phyloP scores from a whole-genome alignment of 2,329 filamentous ascomycete genomes.

The Nemania sp. region DNA sequence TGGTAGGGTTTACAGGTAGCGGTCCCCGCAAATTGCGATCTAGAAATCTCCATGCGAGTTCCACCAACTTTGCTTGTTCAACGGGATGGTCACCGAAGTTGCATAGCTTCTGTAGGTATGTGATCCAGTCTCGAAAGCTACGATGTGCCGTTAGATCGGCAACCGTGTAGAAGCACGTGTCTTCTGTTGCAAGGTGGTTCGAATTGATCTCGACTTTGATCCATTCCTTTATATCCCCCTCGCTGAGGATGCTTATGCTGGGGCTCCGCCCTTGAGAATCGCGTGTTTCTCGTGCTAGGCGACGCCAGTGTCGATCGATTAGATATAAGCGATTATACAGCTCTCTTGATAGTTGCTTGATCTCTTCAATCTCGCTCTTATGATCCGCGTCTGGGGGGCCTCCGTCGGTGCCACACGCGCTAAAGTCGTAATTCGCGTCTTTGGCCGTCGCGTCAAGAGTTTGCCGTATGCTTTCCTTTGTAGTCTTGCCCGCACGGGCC shows the following conservation, averaged over 20 bases:
- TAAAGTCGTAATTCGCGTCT: slow-evolving; percentile 33
- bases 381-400: slow-evolving; percentile 14
- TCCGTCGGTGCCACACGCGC: slow-evolving; percentile 1
- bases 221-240: slow-evolving; percentile 42
- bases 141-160: slow-evolving; percentile 38
- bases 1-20: slow-evolving; percentile 32
- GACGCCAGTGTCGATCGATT: slow-evolving; percentile 45
- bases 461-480: slow-evolving; percentile 47
- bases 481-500: slow-evolving; percentile 44
- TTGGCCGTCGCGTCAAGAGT: slow-evolving; percentile 47
- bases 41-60: slow-evolving; percentile 49
- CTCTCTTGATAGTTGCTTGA: slow-evolving; percentile 41
- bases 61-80: slow-evolving; percentile 44
- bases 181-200: slow-evolving; percentile 37
- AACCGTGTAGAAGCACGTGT: slow-evolving; percentile 46
- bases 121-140: slow-evolving; percentile 43
- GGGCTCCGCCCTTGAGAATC: slow-evolving; percentile 31
- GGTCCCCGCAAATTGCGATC: slow-evolving; percentile 45
- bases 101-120: slow-evolving; percentile 39
- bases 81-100: slow-evolving; percentile 36
- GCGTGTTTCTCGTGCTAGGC: slow-evolving; percentile 31
- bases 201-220: slow-evolving; percentile 39
- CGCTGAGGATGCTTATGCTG: slow-evolving; percentile 39
- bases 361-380: slow-evolving; percentile 42
- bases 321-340: slow-evolving; percentile 44